Conservation (phyloP, 116 monocot genomes). For the Thalassia testudinum region DNA sequence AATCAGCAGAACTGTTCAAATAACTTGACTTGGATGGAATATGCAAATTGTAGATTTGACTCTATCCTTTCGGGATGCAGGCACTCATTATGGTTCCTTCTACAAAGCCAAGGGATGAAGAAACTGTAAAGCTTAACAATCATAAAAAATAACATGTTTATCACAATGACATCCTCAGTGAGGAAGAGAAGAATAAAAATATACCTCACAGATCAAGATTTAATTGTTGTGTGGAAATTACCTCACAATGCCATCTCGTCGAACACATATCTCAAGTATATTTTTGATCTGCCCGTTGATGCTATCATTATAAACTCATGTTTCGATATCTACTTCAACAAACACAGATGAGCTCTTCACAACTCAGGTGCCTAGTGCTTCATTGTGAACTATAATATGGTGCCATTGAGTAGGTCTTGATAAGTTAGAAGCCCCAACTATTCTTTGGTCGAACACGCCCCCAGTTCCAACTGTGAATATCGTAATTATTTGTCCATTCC, state of each 20-base stretch:
- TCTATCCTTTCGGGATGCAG: conserved; percentile 15
- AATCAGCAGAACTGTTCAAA: conserved; percentile 2
- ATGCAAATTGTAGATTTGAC: conserved; percentile 2
- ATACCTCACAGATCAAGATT: too few species aligned
- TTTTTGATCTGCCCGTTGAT: conserved; percentile 75
- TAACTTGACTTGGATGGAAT: conserved; percentile 2
- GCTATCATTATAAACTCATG: conserved; percentile 95
- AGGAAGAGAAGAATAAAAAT: too few species aligned
- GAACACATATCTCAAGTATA: too few species aligned
- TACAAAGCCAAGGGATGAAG: conserved; percentile 2
- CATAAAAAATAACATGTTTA: background rate
- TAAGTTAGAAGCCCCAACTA: too few species aligned
- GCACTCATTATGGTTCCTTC: conserved; percentile 1
- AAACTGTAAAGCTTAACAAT: background rate
- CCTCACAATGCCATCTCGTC: conserved; percentile 98
- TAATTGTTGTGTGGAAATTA: too few species aligned
- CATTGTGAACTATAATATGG: too few species aligned
- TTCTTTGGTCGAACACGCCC: too few species aligned
- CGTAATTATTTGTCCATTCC: conserved; percentile 41
- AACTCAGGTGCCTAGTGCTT: conserved; percentile 51
- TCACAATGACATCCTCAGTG: too few species aligned
- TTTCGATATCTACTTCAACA: conserved; percentile 97
- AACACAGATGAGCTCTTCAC: conserved; percentile 85
- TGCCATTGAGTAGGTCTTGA: conserved; percentile 97
- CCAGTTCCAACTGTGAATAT: too few species aligned